Percentiles rank a stretch among this genome's conserved stretches.
phyloP scores from a whole-genome alignment of 768 basidiomycete species.

The Podaxis sp. region DNA sequence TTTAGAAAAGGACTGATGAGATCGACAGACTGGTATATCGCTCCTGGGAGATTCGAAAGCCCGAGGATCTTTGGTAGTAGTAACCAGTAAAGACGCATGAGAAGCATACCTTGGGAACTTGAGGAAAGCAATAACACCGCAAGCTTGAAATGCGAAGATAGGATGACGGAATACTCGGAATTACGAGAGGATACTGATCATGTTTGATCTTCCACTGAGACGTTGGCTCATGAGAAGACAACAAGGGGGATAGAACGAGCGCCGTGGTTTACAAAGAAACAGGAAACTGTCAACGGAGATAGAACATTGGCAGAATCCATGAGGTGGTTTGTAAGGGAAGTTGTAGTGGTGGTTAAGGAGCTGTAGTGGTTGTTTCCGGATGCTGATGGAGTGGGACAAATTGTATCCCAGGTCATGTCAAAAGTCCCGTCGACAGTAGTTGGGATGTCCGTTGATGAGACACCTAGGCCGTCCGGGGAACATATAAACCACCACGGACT shows the following conservation, averaged over 20 bases:
- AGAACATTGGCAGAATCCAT: neutral
- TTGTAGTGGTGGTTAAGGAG: neutral
- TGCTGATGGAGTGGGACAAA: neutral
- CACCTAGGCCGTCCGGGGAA: neutral
- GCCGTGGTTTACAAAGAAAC: neutral
- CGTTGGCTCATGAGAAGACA: neutral
- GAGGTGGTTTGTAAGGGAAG: neutral
- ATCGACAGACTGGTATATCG: too few relatives aligned
- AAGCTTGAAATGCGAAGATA: neutral
- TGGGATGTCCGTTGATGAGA: neutral
- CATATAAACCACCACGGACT: too few relatives aligned
- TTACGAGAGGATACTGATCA: neutral
- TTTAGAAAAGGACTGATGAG: too few relatives aligned
- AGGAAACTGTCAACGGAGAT: conserved; percentile 3
- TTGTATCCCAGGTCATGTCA: conserved; percentile 6
- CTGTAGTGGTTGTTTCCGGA: conserved; percentile 1
- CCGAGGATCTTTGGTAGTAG: neutral
- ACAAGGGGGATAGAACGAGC: neutral
- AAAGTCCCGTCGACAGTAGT: neutral
- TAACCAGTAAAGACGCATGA: neutral
- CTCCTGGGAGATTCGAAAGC: neutral
- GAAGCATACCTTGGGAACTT: neutral
- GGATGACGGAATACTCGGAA: neutral
- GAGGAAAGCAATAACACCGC: neutral
- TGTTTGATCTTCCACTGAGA: too few relatives aligned